Conservation (phyloP, 768 basidiomycete genomes). For the Leucogyrophana mollusca region DNA sequence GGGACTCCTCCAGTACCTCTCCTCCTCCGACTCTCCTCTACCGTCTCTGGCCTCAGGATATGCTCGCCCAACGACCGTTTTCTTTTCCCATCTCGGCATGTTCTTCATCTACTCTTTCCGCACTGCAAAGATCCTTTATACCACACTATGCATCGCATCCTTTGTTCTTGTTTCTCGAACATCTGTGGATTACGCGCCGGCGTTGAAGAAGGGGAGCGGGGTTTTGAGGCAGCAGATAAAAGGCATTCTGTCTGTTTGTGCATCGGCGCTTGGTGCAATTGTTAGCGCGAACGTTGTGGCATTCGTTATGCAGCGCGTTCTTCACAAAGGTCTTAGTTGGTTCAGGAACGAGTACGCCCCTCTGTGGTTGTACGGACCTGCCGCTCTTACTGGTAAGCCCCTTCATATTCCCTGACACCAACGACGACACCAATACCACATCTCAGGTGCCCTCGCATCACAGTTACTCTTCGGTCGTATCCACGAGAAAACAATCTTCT, state of each 20-base stretch:
- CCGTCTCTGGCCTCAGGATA: conserved; percentile 55
- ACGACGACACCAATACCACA: not conserved
- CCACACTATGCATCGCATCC: conserved; percentile 45
- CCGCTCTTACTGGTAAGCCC: conserved; percentile 61
- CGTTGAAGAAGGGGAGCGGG: conserved; percentile 31
- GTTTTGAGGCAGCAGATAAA: conserved; percentile 41
- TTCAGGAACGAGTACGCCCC: conserved; percentile 68
- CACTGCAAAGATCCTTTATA: conserved; percentile 66
- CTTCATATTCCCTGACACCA: not conserved
- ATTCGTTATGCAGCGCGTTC: conserved; percentile 55
- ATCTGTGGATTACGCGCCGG: conserved; percentile 35
- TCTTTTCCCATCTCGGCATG: conserved; percentile 66
- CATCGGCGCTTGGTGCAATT: conserved; percentile 55
- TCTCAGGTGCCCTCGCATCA: conserved; percentile 56
- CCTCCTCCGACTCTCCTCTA: conserved; percentile 68
- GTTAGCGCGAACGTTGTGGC: conserved; percentile 72
- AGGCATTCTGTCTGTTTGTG: conserved; percentile 48
- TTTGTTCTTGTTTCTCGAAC: conserved; percentile 39
- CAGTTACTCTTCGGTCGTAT: conserved; percentile 57
- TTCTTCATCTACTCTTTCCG: conserved; percentile 76
- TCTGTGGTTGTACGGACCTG: conserved; percentile 71
- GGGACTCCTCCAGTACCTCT: conserved; percentile 73
- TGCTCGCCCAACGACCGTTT: conserved; percentile 64
- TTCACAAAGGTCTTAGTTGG: conserved; percentile 83
- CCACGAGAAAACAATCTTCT: conserved; percentile 61